Evolutionary conservation across 257 asterid genomes (phyloP).

Genomic region (Handroanthus guayacan): DNA sequence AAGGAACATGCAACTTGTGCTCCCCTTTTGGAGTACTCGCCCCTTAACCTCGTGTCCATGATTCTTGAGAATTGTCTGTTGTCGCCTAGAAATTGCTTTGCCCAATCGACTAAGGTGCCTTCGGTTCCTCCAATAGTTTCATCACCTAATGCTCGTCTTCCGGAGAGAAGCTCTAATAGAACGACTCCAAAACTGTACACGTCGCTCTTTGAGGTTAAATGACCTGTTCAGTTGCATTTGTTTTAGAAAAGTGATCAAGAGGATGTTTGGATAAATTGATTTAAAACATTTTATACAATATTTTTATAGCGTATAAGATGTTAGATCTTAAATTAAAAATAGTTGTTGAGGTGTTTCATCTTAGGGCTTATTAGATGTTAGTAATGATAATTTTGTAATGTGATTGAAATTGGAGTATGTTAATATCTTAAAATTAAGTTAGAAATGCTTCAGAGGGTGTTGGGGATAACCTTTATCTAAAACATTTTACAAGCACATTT

Average conservation of each 20-base stretch:
- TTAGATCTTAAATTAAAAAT: too few species aligned
- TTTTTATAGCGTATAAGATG: too few species aligned
- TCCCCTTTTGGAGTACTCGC: conserved; percentile 62
- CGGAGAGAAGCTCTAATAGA: conserved; percentile 45
- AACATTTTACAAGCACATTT: too few species aligned
- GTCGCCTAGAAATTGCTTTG: conserved; percentile 59
- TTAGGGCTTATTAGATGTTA: too few species aligned
- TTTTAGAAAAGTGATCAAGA: not conserved
- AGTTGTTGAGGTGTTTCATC: too few species aligned
- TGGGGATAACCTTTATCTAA: too few species aligned
- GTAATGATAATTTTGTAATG: too few species aligned
- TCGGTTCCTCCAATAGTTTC: conserved; percentile 61
- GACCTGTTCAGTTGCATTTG: conserved; percentile 43
- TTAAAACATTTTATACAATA: too few species aligned
- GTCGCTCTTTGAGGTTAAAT: conserved; percentile 47
- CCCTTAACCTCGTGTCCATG: conserved; percentile 76
- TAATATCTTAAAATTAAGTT: too few species aligned
- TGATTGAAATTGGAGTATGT: too few species aligned
- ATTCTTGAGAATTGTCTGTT: conserved; percentile 59
- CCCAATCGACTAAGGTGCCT: conserved; percentile 72
- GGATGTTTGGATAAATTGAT: too few species aligned
- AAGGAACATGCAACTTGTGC: conserved; percentile 64
- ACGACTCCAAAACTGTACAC: conserved; percentile 52
- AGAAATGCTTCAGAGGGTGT: too few species aligned
- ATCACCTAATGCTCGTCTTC: conserved; percentile 53